Percentiles rank a stretch among this genome's conserved stretches.
These are phyloP conservation scores for Monilinia aucupariae DNA, from an alignment of 2,329 filamentous ascomycete species.

Conservation along the genomic window DNA sequence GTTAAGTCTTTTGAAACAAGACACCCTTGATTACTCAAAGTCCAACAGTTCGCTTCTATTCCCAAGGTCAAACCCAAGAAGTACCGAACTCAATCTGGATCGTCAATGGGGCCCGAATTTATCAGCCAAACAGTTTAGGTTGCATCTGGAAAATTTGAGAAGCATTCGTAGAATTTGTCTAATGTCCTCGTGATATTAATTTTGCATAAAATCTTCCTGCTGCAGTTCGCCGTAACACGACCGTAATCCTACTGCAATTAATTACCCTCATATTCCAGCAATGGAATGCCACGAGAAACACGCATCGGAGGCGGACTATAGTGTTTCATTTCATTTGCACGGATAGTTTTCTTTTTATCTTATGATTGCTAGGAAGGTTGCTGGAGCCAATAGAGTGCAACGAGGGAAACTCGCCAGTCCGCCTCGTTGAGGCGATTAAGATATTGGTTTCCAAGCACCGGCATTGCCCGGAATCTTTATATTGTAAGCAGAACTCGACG, in stretches of 20 bases:
- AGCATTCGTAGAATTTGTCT: slow-evolving; percentile 9
- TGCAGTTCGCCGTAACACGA: slow-evolving; percentile 14
- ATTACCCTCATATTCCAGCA: slow-evolving; percentile 12
- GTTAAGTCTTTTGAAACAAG: not conserved
- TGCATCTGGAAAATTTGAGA: slow-evolving; percentile 4
- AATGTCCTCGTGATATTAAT: slow-evolving; percentile 13
- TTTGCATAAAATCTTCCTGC: slow-evolving; percentile 14
- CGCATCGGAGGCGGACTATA: not conserved
- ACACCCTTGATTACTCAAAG: not conserved
- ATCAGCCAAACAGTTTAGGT: slow-evolving; percentile 3
- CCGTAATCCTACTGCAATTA: slow-evolving; percentile 9
- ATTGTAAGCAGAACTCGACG: slow-evolving; percentile 6
- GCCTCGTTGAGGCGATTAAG: slow-evolving; percentile 13
- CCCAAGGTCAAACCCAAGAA: not conserved
- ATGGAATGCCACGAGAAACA: slow-evolving; percentile 17
- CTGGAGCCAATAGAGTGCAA: slow-evolving; percentile 10
- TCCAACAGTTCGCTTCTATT: not conserved
- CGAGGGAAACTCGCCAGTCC: slow-evolving; percentile 10
- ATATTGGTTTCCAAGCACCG: slow-evolving; percentile 14
- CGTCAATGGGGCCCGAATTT: not conserved
- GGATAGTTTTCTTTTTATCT: slow-evolving; percentile 9
- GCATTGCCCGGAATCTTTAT: slow-evolving; percentile 1
- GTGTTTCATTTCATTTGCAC: slow-evolving; percentile 13
- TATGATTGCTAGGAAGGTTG: not conserved
- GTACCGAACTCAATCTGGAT: slow-evolving; percentile 10